phyloP scores from a whole-genome alignment of 1,284 basidiomycete genomes.

The Grifola frondosa region DNA sequence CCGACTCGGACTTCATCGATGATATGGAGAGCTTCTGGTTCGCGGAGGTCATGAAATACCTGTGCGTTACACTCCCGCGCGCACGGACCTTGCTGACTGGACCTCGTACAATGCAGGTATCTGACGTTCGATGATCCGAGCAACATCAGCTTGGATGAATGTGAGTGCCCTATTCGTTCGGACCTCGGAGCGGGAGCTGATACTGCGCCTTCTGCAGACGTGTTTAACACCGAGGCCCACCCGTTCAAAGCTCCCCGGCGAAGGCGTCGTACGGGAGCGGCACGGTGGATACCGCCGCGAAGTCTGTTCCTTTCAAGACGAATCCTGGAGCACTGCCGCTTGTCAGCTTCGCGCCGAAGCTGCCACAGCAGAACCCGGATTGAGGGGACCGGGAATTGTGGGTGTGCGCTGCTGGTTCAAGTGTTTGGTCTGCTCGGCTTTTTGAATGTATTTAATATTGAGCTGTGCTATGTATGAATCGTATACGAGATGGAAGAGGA shows the following conservation, averaged over 20 bases:
- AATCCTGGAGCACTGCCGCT: constrained; percentile 20
- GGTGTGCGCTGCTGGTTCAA: too few relatives aligned
- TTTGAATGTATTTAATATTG: too few relatives aligned
- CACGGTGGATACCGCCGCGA: constrained; percentile 15
- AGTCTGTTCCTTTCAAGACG: constrained; percentile 24
- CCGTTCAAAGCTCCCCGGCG: constrained; percentile 57
- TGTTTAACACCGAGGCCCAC: constrained; percentile 76
- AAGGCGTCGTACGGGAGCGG: constrained; percentile 46
- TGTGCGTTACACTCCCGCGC: constrained; percentile 43
- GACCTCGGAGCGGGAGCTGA: not conserved
- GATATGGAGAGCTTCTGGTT: constrained; percentile 78
- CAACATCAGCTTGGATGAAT: constrained; percentile 64
- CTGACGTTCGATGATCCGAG: constrained; percentile 72
- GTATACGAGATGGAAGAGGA: too few relatives aligned
- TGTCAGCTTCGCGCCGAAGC: too few relatives aligned
- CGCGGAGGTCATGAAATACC: constrained; percentile 73
- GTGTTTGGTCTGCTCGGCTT: too few relatives aligned
- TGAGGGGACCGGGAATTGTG: too few relatives aligned
- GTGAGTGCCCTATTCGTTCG: constrained; percentile 35
- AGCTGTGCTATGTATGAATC: too few relatives aligned
- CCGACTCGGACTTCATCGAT: constrained; percentile 45
- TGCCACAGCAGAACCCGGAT: too few relatives aligned
- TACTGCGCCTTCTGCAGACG: constrained; percentile 41
- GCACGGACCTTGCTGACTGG: not conserved
- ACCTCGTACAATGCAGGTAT: constrained; percentile 44